Percentiles rank a stretch among this genome's conserved stretches.
Conservation (phyloP, 192 early-diverging fungal species). For the Cladochytrium replicatum region DNA sequence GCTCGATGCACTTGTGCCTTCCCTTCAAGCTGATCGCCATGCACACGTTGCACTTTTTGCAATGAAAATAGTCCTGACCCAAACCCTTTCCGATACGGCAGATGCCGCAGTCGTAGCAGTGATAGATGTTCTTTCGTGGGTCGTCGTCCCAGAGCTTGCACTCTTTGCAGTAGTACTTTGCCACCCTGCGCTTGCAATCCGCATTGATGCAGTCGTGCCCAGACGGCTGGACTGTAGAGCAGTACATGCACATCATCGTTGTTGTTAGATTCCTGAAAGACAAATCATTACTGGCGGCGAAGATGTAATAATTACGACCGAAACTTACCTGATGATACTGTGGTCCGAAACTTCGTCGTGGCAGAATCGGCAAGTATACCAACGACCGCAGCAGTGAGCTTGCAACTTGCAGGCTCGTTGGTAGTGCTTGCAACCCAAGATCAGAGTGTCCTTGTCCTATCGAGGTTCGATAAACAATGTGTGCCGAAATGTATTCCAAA, state of each 20-base stretch:
- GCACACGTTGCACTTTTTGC: conserved; percentile 85
- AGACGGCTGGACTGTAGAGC: conserved; percentile 68
- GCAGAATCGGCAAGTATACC: conserved; percentile 71
- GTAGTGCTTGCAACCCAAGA: conserved; percentile 75
- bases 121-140: conserved; percentile 75
- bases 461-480: background rate
- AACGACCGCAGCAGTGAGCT: conserved; percentile 65
- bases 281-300: background rate
- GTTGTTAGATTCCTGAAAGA: conserved; percentile 47
- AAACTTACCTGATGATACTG: conserved; percentile 50
- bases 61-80: conserved; percentile 82
- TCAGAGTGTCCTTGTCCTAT: conserved; percentile 38
- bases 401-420: conserved; percentile 64
- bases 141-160: conserved; percentile 93
- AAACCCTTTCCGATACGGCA: conserved; percentile 83
- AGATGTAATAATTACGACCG: background rate
- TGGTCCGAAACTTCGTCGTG: conserved; percentile 62
- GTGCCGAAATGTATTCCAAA: background rate
- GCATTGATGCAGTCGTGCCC: conserved; percentile 59
- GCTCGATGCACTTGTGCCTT: conserved; percentile 83
- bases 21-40: conserved; percentile 67
- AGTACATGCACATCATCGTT: conserved; percentile 94
- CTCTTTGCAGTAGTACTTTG: conserved; percentile 78
- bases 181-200: conserved; percentile 51
- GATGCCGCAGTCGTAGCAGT: conserved; percentile 89